Evolutionary conservation across 257 asterid species (phyloP).

Genomic region (Cordia subcordata): DNA sequence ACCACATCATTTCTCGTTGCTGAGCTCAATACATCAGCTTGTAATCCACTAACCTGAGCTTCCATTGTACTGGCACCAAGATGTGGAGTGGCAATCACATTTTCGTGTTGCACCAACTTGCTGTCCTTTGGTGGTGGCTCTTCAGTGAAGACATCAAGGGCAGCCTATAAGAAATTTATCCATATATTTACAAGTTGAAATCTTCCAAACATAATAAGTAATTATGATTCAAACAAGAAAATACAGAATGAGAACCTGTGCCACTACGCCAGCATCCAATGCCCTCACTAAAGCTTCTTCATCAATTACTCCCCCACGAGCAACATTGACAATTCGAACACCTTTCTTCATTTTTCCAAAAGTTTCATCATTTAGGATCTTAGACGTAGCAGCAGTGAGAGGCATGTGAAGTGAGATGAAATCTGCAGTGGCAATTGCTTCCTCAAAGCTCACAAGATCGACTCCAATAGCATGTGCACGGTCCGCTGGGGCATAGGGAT

Average conservation of each 20-base stretch:
- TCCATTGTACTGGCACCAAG: slow-evolving; percentile 97
- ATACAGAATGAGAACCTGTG: slow-evolving; percentile 53
- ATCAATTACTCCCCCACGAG: slow-evolving; percentile 98
- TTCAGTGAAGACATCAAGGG: slow-evolving; percentile 91
- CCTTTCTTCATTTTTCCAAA: slow-evolving; percentile 96
- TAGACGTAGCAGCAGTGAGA: slow-evolving; percentile 67
- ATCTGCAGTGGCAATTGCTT: slow-evolving; percentile 68
- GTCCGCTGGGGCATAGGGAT: slow-evolving; percentile 92
- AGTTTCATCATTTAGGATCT: slow-evolving; percentile 71
- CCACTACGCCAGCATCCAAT: slow-evolving; percentile 88
- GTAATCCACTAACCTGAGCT: slow-evolving; percentile 69
- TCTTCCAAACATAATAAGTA: background rate
- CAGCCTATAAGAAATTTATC: slow-evolving; percentile 48
- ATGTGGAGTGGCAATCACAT: slow-evolving; percentile 88
- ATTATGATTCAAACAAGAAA: background rate
- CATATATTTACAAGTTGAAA: background rate
- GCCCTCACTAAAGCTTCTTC: slow-evolving; percentile 91
- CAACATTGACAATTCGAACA: slow-evolving; percentile 82
- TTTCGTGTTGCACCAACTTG: slow-evolving; percentile 68
- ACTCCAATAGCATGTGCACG: slow-evolving; percentile 95
- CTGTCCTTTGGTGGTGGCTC: slow-evolving; percentile 92
- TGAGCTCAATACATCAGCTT: background rate
- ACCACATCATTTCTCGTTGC: background rate
- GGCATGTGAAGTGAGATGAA: slow-evolving; percentile 98
- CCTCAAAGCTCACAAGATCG: slow-evolving; percentile 85